These are phyloP conservation scores for Saccharomycopsis fodiens DNA, from an alignment of 805 yeast genomes.

Conservation along the genomic window DNA sequence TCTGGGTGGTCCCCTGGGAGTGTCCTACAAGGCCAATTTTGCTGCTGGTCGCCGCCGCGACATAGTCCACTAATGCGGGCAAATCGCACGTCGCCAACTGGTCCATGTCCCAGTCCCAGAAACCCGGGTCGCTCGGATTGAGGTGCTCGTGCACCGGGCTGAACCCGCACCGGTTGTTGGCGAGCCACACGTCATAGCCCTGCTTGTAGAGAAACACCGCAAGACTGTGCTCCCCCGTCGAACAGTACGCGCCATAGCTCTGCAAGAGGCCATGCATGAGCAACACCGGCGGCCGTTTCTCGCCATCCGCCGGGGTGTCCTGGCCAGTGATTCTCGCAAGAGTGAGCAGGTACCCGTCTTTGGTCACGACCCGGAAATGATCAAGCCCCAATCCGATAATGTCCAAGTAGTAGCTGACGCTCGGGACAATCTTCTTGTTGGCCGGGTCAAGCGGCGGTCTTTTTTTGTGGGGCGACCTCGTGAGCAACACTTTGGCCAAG, in stretches of 20 bases:
- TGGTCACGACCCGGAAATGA: conserved; percentile 55
- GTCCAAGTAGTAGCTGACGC: conserved; percentile 60
- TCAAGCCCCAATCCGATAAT: conserved; percentile 53
- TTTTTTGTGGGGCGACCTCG: not conserved
- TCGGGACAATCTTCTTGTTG: conserved; percentile 38
- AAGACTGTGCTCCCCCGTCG: conserved; percentile 81
- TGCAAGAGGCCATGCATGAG: conserved; percentile 83
- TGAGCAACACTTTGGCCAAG: not conserved
- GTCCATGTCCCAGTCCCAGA: conserved; percentile 94
- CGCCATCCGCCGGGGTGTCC: conserved; percentile 21
- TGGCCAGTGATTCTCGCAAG: conserved; percentile 48
- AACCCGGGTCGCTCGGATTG: conserved; percentile 36
- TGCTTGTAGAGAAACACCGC: conserved; percentile 38
- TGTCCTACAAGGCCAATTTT: conserved; percentile 64
- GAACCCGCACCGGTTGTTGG: conserved; percentile 86
- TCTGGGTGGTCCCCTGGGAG: conserved; percentile 91
- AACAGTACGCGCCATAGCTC: conserved; percentile 77
- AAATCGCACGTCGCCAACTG: conserved; percentile 77
- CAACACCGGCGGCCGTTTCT: conserved; percentile 52
- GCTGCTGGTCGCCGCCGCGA: conserved; percentile 33
- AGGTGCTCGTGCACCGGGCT: conserved; percentile 54
- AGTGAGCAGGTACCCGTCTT: conserved; percentile 71
- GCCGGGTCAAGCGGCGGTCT: conserved; percentile 7
- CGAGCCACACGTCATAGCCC: conserved; percentile 87
- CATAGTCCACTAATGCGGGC: conserved; percentile 60